Evolutionary conservation across 1,139 yeast species (phyloP), one percentile per base, ranked within the genome.

Genomic region (Yamadazyma sp.): DNA sequence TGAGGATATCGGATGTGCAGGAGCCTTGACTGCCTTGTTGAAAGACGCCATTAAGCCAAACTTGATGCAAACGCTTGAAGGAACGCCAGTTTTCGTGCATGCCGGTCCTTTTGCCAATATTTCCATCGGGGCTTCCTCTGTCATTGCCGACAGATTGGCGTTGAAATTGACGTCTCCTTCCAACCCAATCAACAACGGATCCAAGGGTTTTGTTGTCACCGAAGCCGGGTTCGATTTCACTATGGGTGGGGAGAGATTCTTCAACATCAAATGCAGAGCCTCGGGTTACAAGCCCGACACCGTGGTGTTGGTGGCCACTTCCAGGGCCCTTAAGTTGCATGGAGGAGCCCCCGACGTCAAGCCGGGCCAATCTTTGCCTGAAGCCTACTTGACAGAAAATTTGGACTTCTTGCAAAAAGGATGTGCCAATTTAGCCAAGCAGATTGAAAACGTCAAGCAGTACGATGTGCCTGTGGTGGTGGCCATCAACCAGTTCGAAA

Each of bases 61-160:
- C 55, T 68, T 85, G 60, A 85, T 85, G 94, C 94, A 85, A 66
- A 80, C 90, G 30, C 70, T 85, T 53, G 92, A 85, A 63, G 94
- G 94, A 46, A 83, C 90, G 6, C 94, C 92, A 3, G 92, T 84
- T 13, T 76, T 85, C 59, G 88, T 85, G 21, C 94, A 85, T 54
- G 92, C 92, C 24, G 94, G 94, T 44, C 94, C 94, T 38, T 85
- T 85, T 58, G 94, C 94, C 48, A 85, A 85, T 61, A 85, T 85
- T 46, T 84, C 92, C 18, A 85, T 85, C 56, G 94, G 94, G 54
- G 89, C 92, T 12, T 82, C 89, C 1, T 84, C 92, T 15, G 86
- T 84, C 30, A 73, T 84, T 55, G 90, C 92, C 34, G 94, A 85
- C 56, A 75, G 76, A 55, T 66, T 85, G 52, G 90, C 88, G 3